Base-by-base conservation (phyloP, 1,284 basidiomycete species). In the Fistulinella staudtii region DNA sequence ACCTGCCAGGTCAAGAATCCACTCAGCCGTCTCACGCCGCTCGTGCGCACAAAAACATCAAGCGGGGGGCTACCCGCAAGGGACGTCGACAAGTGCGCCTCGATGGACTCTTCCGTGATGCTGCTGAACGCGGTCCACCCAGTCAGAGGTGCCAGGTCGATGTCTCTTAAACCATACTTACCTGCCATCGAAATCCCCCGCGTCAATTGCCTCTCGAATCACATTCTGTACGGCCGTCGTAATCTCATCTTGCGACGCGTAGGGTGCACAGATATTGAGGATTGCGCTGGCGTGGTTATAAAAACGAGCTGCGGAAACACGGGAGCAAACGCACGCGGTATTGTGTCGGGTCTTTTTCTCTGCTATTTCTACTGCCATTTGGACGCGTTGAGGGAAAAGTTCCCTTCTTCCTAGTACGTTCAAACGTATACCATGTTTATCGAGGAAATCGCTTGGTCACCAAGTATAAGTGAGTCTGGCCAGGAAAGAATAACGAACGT, bases 1-100 rank as follows among this genome's bases (percentile, higher is more conserved):
- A 88, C 91, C 83, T 97, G 94, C 94, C 93, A 98, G 20, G 95
- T 79, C 64, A 98, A 70, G 61, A 86, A 99, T 61, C 97, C 93
- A 60, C 90, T 93, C 17, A 99, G 67, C 3, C 95, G 78, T 39
- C 82, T 85, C 1, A 96, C 96, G 15, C 93, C 92, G 37, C 90
- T 93, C 0, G 95, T 98, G 37, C 96, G 80, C 11, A 99, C 75
- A 43, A 98, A 77, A 39, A 99, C 80, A 60, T 99, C 95, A 3
- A 98, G 72, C 2, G 90, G 89, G 1, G 89, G 87, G 51, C 82
- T 86, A 20, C 80, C 80, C 1, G 71, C 77, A 5, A 78, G 66
- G 0, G 79, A 71, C 0, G 85, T 89, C 67, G 85, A 79, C 2
- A 93, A 66, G 38, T 83, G 76, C 3, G 70, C 67, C 21, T 82